phyloP scores from a whole-genome alignment of 2,329 filamentous ascomycete species.

The Colletotrichum lindemuthianum region DNA sequence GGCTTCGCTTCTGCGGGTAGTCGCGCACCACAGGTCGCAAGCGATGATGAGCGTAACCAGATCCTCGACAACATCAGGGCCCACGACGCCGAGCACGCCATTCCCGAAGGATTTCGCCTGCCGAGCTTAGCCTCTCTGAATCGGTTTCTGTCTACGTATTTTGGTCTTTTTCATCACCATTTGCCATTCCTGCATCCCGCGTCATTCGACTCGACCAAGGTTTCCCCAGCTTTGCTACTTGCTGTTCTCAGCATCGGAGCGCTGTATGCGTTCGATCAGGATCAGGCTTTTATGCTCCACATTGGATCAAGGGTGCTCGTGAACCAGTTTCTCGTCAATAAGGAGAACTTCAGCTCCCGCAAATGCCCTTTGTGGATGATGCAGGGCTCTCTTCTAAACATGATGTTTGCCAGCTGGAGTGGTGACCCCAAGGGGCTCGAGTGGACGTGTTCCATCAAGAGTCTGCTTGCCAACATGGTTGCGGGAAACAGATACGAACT shows the following conservation, averaged over 20 bases:
- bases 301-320: slow-evolving; percentile 97
- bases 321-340: slow-evolving; percentile 96
- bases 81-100: slow-evolving; percentile 81
- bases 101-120: slow-evolving; percentile 89
- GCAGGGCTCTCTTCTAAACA: slow-evolving; percentile 96
- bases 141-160: slow-evolving; percentile 94
- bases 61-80: slow-evolving; percentile 88
- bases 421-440: slow-evolving; percentile 97
- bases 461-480: slow-evolving; percentile 97
- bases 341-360: slow-evolving; percentile 97
- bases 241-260: slow-evolving; percentile 95
- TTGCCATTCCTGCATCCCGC: slow-evolving; percentile 93
- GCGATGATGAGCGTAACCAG: slow-evolving; percentile 84
- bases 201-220: slow-evolving; percentile 84
- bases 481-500: slow-evolving; percentile 96
- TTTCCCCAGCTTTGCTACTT: slow-evolving; percentile 84
- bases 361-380: slow-evolving; percentile 99
- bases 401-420: slow-evolving; percentile 99
- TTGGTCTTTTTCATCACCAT: slow-evolving; percentile 96
- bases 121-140: slow-evolving; percentile 85
- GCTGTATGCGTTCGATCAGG: slow-evolving; percentile 95
- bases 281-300: slow-evolving; percentile 96
- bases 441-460: slow-evolving; percentile 99
- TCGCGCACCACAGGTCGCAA: slow-evolving; percentile 81
- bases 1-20: slow-evolving; percentile 63